Evolutionary conservation across 805 yeast genomes (phyloP).

Genomic region (Starmerella potacharoeniae): DNA sequence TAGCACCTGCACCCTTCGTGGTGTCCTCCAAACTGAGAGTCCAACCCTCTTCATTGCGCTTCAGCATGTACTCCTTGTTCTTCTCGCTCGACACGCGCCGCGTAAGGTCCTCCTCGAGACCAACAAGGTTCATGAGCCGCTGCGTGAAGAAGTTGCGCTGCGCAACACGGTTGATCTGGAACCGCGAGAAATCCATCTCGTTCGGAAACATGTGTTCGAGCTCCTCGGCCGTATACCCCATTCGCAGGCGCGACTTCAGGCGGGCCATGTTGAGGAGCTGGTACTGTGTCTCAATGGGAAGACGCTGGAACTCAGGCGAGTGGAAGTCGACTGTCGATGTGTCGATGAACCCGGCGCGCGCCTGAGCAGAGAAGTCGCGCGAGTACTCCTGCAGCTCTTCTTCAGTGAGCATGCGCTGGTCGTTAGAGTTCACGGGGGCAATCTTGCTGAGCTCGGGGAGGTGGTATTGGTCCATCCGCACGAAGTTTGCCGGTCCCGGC

Average conservation of each 20-base stretch:
- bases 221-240: constrained; percentile 93
- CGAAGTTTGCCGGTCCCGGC: constrained; percentile 27
- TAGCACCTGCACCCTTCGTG: constrained; percentile 30
- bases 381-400: constrained; percentile 57
- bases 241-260: constrained; percentile 73
- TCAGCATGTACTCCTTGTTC: constrained; percentile 61
- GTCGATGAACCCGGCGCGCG: constrained; percentile 34
- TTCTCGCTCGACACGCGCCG: constrained; percentile 74
- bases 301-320: constrained; percentile 58
- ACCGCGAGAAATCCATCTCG: constrained; percentile 79
- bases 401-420: constrained; percentile 62
- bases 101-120: constrained; percentile 45
- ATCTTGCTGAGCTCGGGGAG: constrained; percentile 51
- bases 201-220: constrained; percentile 69
- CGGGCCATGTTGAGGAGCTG: constrained; percentile 76
- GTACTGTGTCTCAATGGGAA: constrained; percentile 83
- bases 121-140: constrained; percentile 68
- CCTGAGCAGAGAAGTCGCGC: constrained; percentile 43
- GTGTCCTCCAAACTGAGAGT: constrained; percentile 47
- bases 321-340: constrained; percentile 59
- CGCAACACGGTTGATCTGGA: constrained; percentile 86
- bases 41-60: constrained; percentile 76
- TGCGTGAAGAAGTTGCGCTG: constrained; percentile 87
- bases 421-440: constrained; percentile 38
- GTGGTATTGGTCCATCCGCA: constrained; percentile 70